These are phyloP conservation scores for Dysphania ambrosioides DNA, from an alignment of 148 eudicot species.

Conservation along the genomic window DNA sequence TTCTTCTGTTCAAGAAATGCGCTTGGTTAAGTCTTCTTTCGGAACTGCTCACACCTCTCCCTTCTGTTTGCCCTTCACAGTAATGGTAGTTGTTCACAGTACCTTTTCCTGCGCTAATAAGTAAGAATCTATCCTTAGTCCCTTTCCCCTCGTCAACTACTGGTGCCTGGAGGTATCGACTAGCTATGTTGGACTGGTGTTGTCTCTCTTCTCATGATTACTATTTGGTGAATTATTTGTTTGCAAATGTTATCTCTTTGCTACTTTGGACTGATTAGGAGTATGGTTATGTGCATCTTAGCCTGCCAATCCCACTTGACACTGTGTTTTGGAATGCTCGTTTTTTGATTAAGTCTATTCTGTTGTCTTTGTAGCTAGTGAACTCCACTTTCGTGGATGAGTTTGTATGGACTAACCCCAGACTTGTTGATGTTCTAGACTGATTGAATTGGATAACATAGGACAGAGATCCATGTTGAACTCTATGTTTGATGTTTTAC, in stretches of 20 bases:
- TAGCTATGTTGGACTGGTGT: too few relatives aligned
- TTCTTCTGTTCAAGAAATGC: too few relatives aligned
- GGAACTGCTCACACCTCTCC: too few relatives aligned
- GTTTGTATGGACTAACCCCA: constrained; percentile 93
- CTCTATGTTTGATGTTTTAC: not conserved
- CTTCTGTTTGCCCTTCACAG: too few relatives aligned
- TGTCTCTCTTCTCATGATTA: too few relatives aligned
- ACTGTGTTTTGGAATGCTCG: not conserved
- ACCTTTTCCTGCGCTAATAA: too few relatives aligned
- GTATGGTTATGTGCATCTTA: not conserved
- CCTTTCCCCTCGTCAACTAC: too few relatives aligned
- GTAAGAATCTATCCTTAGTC: too few relatives aligned
- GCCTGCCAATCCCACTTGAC: not conserved
- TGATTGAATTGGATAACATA: not conserved
- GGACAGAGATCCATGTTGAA: not conserved
- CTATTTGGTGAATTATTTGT: not conserved
- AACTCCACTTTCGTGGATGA: constrained; percentile 91
- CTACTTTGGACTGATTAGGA: not conserved
- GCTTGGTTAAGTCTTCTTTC: too few relatives aligned
- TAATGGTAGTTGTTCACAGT: too few relatives aligned
- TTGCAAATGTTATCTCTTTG: not conserved
- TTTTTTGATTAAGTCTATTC: not conserved
- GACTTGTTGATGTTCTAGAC: constrained; percentile 74
- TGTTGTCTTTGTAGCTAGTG: constrained; percentile 47
- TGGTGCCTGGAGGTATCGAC: too few relatives aligned